Percentiles rank a stretch among this genome's conserved stretches.
Evolutionary conservation across 2,329 filamentous ascomycete species (phyloP).

Genomic region (Xylogone sp.): DNA sequence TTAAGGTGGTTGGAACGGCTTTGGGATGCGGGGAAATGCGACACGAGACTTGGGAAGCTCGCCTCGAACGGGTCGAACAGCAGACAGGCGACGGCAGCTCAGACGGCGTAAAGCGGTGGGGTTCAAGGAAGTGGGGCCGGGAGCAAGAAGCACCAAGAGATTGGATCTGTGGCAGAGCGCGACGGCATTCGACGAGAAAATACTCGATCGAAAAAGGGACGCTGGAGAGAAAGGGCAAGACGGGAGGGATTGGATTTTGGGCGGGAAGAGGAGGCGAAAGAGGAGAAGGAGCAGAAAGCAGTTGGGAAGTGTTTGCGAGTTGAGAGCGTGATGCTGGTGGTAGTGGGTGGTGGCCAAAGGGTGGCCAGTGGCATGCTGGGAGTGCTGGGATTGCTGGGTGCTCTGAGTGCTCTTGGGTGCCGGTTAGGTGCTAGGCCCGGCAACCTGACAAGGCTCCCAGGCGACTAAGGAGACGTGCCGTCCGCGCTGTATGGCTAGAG

Average conservation of each 20-base stretch:
- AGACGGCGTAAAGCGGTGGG: neutral
- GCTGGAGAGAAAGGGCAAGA: neutral
- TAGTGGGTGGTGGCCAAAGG: neutral
- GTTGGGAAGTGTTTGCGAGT: slow-evolving; percentile 6
- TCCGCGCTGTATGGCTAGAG: too few relatives aligned
- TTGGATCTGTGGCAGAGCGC: neutral
- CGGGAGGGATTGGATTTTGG: neutral
- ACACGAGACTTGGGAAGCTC: neutral
- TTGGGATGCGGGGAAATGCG: neutral
- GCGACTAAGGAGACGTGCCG: neutral
- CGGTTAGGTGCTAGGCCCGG: neutral
- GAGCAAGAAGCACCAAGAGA: neutral
- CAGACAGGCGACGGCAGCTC: neutral
- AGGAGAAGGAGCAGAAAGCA: slow-evolving; percentile 6
- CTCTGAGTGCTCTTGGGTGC: too few relatives aligned
- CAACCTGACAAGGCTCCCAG: neutral
- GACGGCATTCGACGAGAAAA: neutral
- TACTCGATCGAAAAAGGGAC: neutral
- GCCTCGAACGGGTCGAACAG: neutral
- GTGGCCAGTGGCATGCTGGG: neutral
- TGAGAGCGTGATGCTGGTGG: neutral
- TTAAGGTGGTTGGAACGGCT: neutral
- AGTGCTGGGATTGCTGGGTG: neutral
- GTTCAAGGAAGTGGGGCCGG: neutral
- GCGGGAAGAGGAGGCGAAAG: neutral